These are phyloP conservation scores for Xerocomellus amylosporus DNA, from an alignment of 768 basidiomycete genomes.

Conservation along the genomic window DNA sequence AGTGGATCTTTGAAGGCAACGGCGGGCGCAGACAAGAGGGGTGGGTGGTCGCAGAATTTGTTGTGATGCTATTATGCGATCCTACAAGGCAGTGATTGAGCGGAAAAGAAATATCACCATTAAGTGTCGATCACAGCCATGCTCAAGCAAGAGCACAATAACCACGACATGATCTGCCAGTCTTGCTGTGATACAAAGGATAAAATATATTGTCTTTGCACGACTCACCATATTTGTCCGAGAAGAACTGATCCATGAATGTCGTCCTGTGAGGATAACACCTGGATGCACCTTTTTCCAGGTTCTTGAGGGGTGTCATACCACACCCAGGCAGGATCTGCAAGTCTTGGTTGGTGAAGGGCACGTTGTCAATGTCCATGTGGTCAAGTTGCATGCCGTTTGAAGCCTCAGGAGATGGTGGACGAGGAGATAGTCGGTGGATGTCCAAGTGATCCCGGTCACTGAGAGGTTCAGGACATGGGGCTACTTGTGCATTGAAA, in stretches of 20 bases:
- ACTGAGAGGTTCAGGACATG: neutral
- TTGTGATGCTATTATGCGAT: no score
- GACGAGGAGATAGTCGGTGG: neutral
- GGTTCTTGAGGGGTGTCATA: neutral
- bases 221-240: neutral
- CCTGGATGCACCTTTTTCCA: neutral
- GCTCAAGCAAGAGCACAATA: conserved; percentile 2
- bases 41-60: no score
- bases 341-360: neutral
- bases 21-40: no score
- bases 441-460: no score
- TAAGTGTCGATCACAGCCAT: conserved; percentile 3
- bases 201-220: neutral
- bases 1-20: no score
- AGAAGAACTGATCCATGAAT: conserved; percentile 3
- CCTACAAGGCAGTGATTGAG: no score
- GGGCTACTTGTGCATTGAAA: no score
- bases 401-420: neutral
- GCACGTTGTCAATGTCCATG: neutral
- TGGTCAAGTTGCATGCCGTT: no score
- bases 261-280: neutral
- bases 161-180: conserved; percentile 2
- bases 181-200: conserved; percentile 2
- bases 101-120: no score
- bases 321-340: neutral